These are phyloP conservation scores for Dioscorea dumetorum DNA, from an alignment of 106 monocot species.

Conservation along the genomic window DNA sequence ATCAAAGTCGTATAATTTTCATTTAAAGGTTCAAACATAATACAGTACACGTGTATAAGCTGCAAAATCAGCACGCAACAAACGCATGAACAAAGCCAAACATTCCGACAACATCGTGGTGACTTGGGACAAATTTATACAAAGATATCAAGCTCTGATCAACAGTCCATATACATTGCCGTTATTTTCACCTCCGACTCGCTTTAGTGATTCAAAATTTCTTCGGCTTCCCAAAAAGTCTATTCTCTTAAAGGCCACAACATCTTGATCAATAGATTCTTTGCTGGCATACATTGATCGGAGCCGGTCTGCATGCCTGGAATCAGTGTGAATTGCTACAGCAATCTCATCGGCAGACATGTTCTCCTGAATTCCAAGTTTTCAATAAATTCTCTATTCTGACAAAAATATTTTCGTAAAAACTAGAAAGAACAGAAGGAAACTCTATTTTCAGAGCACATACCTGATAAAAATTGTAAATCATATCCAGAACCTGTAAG, in stretches of 20 bases:
- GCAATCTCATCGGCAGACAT: constrained; percentile 64
- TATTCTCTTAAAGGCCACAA: constrained; percentile 47
- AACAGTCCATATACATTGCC: constrained; percentile 68
- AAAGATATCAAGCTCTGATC: constrained; percentile 49
- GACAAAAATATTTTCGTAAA: too few relatives aligned
- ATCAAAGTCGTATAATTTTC: too few relatives aligned
- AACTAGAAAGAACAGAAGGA: too few relatives aligned
- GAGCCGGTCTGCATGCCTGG: constrained; percentile 72
- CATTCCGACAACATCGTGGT: too few relatives aligned
- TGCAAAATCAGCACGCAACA: too few relatives aligned
- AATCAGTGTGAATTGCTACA: constrained; percentile 86
- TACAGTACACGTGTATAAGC: too few relatives aligned
- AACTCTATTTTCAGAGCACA: too few relatives aligned
- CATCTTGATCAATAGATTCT: constrained; percentile 44
- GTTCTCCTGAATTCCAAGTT: constrained; percentile 42
- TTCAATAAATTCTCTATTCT: too few relatives aligned
- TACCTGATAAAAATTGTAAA: constrained; percentile 93
- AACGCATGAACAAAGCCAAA: too few relatives aligned
- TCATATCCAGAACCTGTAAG: constrained; percentile 64
- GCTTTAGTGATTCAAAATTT: constrained; percentile 77
- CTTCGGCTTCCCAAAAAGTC: constrained; percentile 81
- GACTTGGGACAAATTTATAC: not conserved
- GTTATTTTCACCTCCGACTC: constrained; percentile 58
- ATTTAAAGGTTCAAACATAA: too few relatives aligned
- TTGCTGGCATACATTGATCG: constrained; percentile 56